Percentiles rank a stretch among this genome's conserved stretches.
phyloP scores from a whole-genome alignment of 495 filamentous ascomycete genomes.

The Aspergillus sclerotioniger region DNA sequence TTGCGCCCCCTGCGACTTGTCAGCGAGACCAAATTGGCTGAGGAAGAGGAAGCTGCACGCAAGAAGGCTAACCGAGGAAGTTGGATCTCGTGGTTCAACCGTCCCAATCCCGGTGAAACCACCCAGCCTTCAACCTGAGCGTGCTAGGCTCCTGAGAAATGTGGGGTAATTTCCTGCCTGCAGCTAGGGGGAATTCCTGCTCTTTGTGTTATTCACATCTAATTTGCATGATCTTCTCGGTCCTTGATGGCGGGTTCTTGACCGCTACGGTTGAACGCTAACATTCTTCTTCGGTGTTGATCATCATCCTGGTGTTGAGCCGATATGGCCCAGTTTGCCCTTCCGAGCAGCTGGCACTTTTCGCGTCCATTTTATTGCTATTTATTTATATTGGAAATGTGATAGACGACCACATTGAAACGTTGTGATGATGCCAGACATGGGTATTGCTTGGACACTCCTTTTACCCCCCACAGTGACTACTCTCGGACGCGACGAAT shows the following conservation, averaged over 20 bases:
- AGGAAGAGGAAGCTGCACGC: slow-evolving; percentile 50
- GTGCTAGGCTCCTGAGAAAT: not conserved
- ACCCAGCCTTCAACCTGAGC: slow-evolving; percentile 10
- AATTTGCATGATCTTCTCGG: not conserved
- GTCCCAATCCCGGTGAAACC: slow-evolving; percentile 23
- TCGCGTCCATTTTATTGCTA: not conserved
- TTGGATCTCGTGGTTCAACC: slow-evolving; percentile 62
- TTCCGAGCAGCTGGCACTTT: slow-evolving; percentile 3
- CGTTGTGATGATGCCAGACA: slow-evolving; percentile 5
- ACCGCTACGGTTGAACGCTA: not conserved
- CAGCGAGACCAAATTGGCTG: slow-evolving; percentile 43
- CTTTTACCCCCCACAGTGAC: not conserved
- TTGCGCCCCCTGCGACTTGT: slow-evolving; percentile 85
- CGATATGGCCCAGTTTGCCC: slow-evolving; percentile 1
- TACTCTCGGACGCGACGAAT: slow-evolving; percentile 6
- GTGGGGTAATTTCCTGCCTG: not conserved
- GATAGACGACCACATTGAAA: slow-evolving; percentile 7
- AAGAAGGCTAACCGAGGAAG: slow-evolving; percentile 60
- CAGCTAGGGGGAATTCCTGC: not conserved
- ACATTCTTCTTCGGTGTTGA: slow-evolving; percentile 5
- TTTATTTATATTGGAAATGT: not conserved
- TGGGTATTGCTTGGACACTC: slow-evolving; percentile 4
- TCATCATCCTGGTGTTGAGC: slow-evolving; percentile 6
- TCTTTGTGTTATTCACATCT: not conserved
- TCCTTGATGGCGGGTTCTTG: not conserved